Conservation (phyloP, 2,329 filamentous ascomycete genomes). For the Fusarium mundagurra region DNA sequence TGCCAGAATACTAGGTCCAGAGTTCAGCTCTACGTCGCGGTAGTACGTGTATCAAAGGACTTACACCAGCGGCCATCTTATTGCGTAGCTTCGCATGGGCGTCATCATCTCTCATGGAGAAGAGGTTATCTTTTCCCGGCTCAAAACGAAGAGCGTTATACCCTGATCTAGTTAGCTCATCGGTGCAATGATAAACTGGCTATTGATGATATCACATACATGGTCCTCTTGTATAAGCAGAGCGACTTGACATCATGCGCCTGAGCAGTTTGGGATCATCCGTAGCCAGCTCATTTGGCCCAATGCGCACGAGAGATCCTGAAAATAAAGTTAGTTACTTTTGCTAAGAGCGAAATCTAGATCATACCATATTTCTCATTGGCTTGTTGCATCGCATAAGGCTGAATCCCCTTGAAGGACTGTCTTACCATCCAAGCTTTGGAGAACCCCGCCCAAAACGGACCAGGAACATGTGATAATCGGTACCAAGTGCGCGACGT, state of each 20-base stretch:
- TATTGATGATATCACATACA: no score
- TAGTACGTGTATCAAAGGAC: neutral
- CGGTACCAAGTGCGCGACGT: slow-evolving; percentile 42
- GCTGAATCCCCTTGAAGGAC: slow-evolving; percentile 40
- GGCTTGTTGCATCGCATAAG: slow-evolving; percentile 34
- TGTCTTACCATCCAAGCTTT: slow-evolving; percentile 47
- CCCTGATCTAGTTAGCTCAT: no score
- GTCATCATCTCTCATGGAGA: slow-evolving; percentile 59
- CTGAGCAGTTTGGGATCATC: slow-evolving; percentile 40
- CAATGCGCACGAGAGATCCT: slow-evolving; percentile 9
- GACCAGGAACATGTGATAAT: slow-evolving; percentile 49
- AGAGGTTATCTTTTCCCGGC: slow-evolving; percentile 61
- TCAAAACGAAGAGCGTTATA: slow-evolving; percentile 58
- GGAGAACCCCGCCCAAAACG: slow-evolving; percentile 47
- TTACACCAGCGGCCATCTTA: slow-evolving; percentile 62
- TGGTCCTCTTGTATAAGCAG: slow-evolving; percentile 56
- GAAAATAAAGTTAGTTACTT: neutral
- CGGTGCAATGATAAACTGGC: no score
- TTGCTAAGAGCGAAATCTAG: accelerated
- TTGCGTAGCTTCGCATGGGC: slow-evolving; percentile 57
- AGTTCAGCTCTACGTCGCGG: neutral
- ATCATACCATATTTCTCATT: slow-evolving; percentile 13
- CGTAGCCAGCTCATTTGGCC: slow-evolving; percentile 10
- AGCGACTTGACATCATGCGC: slow-evolving; percentile 57
- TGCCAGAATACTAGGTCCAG: slow-evolving; percentile 59